phyloP scores from a whole-genome alignment of 2,329 filamentous ascomycete genomes.

The Fusarium annulatum region DNA sequence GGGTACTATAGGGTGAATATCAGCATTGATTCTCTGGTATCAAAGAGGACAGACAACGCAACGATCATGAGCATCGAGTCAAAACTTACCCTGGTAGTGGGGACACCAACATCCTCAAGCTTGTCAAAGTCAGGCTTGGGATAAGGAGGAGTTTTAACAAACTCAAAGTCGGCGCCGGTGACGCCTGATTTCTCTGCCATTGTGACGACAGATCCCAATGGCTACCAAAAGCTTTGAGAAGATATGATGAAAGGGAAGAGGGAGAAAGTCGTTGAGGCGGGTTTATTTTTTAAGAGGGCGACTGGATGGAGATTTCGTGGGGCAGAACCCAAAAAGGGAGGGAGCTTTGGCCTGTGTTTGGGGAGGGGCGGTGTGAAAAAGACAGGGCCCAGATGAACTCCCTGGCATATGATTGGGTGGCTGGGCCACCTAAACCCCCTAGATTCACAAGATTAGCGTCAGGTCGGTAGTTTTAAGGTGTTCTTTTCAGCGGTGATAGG shows the following conservation, averaged over 20 bases:
- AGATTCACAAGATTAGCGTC: slow-evolving; percentile 22
- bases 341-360: slow-evolving; percentile 29
- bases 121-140: slow-evolving; percentile 69
- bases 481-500: slow-evolving; percentile 23
- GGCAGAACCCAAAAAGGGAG: slow-evolving; percentile 32
- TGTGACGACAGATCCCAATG: slow-evolving; percentile 46
- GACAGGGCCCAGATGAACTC: slow-evolving; percentile 8
- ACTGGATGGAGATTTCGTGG: slow-evolving; percentile 30
- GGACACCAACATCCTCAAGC: slow-evolving; percentile 69
- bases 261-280: slow-evolving; percentile 19
- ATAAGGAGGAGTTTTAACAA: slow-evolving; percentile 56
- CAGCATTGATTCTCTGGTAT: slow-evolving; percentile 3
- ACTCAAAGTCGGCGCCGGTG: slow-evolving; percentile 54
- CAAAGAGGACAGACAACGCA: slow-evolving; percentile 37
- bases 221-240: slow-evolving; percentile 36
- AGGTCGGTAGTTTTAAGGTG: slow-evolving; percentile 31
- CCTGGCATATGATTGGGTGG: slow-evolving; percentile 11
- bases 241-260: slow-evolving; percentile 25
- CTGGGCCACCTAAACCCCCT: neutral
- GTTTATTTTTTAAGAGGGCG: slow-evolving; percentile 36
- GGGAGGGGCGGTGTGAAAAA: slow-evolving; percentile 38
- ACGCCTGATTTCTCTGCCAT: slow-evolving; percentile 51
- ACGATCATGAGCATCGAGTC: slow-evolving; percentile 1
- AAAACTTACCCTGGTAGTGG: slow-evolving; percentile 52
- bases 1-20: slow-evolving; percentile 38